Conservation (phyloP, 75 land plant genomes). For the Picea glauca region DNA sequence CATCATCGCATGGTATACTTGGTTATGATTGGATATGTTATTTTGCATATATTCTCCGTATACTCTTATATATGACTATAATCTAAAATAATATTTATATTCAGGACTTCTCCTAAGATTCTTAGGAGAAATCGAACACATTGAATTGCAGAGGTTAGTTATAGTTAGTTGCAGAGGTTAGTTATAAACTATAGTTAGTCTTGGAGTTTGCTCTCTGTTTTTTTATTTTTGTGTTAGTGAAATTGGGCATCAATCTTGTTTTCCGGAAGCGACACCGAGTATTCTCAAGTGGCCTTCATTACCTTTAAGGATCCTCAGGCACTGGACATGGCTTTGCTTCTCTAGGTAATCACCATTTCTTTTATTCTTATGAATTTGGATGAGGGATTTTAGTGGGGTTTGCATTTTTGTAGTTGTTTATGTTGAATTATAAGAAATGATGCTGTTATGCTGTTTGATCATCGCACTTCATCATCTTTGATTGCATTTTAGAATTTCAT, state of each 20-base stretch:
- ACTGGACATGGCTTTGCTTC: conserved; percentile 81
- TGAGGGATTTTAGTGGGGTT: too few relatives aligned
- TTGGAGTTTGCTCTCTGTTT: background rate
- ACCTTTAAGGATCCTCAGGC: conserved; percentile 87
- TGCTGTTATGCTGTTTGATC: background rate
- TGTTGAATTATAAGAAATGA: too few relatives aligned
- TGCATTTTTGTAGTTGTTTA: too few relatives aligned
- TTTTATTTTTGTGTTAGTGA: background rate
- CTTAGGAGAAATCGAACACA: conserved; percentile 84
- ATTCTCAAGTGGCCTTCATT: conserved; percentile 66
- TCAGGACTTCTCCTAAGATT: conserved; percentile 87
- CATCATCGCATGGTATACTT: too few relatives aligned
- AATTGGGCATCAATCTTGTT: background rate
- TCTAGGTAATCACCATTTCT: conserved; percentile 48
- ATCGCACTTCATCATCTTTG: background rate
- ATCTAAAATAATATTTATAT: conserved; percentile 22
- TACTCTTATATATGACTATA: too few relatives aligned
- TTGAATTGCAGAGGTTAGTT: conserved; percentile 48
- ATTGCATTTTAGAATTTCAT: background rate
- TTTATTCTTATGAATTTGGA: too few relatives aligned
- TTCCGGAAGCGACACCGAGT: conserved; percentile 43
- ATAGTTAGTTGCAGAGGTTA: too few relatives aligned
- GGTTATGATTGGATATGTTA: too few relatives aligned
- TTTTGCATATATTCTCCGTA: too few relatives aligned
- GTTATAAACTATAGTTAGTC: background rate